phyloP scores from a whole-genome alignment of 441 rosid genomes.

The Flueggea neowawraea region DNA sequence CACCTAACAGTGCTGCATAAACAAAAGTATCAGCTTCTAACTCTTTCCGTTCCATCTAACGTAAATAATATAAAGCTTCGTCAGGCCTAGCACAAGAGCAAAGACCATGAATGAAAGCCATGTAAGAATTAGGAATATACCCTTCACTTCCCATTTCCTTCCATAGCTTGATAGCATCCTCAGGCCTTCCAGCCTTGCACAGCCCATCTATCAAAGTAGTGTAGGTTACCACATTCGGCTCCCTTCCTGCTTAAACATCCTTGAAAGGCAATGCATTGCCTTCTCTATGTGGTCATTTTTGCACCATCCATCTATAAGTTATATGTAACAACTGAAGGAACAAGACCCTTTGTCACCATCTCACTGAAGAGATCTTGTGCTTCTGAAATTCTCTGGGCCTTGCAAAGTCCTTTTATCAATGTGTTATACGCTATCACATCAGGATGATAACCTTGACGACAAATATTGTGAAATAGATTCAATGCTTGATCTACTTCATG shows the following conservation, averaged over 20 bases:
- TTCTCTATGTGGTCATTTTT: conserved; percentile 50
- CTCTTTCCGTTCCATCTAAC: conserved; percentile 55
- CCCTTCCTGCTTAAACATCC: conserved; percentile 43
- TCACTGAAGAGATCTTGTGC: conserved; percentile 58
- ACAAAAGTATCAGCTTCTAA: conserved; percentile 69
- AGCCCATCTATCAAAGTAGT: conserved; percentile 67
- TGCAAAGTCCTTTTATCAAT: conserved; percentile 72
- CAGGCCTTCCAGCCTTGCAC: conserved; percentile 61
- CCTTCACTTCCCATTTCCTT: conserved; percentile 53
- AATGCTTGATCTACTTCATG: conserved; percentile 57
- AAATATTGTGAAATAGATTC: conserved; percentile 55
- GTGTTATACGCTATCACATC: conserved; percentile 82
- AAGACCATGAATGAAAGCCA: conserved; percentile 75
- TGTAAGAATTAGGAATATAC: conserved; percentile 53
- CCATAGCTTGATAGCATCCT: conserved; percentile 70
- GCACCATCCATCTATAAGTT: conserved; percentile 90
- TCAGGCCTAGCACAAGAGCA: conserved; percentile 69
- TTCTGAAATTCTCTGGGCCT: conserved; percentile 53
- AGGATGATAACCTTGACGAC: conserved; percentile 55
- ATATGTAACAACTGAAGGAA: conserved; percentile 71
- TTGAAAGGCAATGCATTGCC: conserved; percentile 53
- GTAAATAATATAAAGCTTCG: conserved; percentile 54
- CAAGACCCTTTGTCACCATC: conserved; percentile 61
- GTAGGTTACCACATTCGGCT: conserved; percentile 73
- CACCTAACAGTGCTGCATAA: conserved; percentile 43